phyloP scores from a whole-genome alignment of 1,284 basidiomycete genomes.

The Agroathelia rolfsii region DNA sequence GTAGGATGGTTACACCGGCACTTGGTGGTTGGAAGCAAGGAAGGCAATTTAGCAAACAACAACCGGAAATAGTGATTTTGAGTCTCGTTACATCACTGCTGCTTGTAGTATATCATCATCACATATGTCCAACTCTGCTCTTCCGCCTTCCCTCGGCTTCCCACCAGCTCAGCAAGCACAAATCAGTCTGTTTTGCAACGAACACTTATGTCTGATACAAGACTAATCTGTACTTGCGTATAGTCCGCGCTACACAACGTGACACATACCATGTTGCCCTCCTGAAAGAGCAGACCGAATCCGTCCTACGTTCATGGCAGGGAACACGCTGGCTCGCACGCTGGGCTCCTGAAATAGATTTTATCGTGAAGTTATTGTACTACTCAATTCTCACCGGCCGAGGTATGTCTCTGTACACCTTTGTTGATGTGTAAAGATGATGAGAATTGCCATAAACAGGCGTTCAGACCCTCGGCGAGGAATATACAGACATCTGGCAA shows the following conservation, averaged over 20 bases:
- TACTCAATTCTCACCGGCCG: conserved; percentile 69
- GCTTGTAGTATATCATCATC: background rate
- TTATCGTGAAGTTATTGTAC: conserved; percentile 64
- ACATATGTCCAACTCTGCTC: conserved; percentile 15
- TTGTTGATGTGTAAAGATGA: conserved; percentile 1
- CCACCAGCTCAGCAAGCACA: conserved; percentile 76
- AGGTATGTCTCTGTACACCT: conserved; percentile 32
- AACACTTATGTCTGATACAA: conserved; percentile 1
- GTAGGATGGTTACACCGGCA: too few species aligned
- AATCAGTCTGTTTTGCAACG: conserved; percentile 51
- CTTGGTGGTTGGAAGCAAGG: conserved; percentile 9
- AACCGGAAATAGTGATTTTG: conserved; percentile 17
- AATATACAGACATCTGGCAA: conserved; percentile 84
- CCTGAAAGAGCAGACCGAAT: conserved; percentile 69
- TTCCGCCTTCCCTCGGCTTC: conserved; percentile 47
- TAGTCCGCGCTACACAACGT: conserved; percentile 81
- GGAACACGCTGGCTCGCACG: conserved; percentile 81
- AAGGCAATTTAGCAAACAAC: conserved; percentile 6
- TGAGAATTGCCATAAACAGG: conserved; percentile 31
- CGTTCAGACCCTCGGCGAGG: conserved; percentile 79
- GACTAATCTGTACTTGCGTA: conserved; percentile 9
- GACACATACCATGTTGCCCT: conserved; percentile 72
- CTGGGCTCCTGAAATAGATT: conserved; percentile 74
- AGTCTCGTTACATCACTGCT: background rate
- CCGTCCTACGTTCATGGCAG: conserved; percentile 65